Conservation (phyloP, 129 eudicot species). For the Lactuca sativa region DNA sequence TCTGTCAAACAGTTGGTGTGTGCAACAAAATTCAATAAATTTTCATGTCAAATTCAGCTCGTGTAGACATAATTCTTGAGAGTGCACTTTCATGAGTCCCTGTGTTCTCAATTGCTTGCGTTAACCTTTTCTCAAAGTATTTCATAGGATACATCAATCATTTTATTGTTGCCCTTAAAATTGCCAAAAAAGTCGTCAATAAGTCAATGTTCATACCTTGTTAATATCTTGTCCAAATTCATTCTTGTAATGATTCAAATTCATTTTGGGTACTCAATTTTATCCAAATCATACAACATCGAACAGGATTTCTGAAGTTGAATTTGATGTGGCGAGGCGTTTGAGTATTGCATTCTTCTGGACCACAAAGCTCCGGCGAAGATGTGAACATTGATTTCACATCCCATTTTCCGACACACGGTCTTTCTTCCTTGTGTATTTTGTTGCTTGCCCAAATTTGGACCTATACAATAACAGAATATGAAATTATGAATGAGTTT, state of each 20-base stretch:
- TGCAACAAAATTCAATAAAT: no score
- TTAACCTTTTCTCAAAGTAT: constrained; percentile 74
- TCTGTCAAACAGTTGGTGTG: no score
- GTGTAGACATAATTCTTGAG: constrained; percentile 69
- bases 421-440: constrained; percentile 74
- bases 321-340: constrained; percentile 75
- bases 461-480: constrained; percentile 42
- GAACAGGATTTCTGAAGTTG: constrained; percentile 61
- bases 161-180: constrained; percentile 54
- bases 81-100: constrained; percentile 85
- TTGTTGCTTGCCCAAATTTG: constrained; percentile 88
- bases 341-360: constrained; percentile 44
- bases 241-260: constrained; percentile 74
- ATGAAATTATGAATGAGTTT: neutral
- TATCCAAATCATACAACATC: constrained; percentile 85
- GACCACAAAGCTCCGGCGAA: constrained; percentile 76
- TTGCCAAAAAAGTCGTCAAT: neutral
- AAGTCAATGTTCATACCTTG: constrained; percentile 42
- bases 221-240: constrained; percentile 62
- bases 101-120: constrained; percentile 48
- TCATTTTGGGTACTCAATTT: constrained; percentile 55
- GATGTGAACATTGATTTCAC: constrained; percentile 52
- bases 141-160: constrained; percentile 63
- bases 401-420: constrained; percentile 90
- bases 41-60: constrained; percentile 90